Base-by-base conservation (phyloP, 108 stramenopile genomes). In the Cylindrotheca closterium region DNA sequence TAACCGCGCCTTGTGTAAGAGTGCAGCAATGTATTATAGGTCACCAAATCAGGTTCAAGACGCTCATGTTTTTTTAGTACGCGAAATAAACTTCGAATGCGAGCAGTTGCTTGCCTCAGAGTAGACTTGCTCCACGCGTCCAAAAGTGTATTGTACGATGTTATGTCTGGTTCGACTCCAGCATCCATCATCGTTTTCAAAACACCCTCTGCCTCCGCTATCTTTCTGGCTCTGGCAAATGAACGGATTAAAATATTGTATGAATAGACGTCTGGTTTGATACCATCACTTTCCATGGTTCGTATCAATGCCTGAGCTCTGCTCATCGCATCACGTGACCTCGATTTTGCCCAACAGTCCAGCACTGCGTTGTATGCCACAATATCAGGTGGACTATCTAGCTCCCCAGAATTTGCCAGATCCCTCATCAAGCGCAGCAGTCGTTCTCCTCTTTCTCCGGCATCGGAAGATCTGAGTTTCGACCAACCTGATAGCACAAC, bases 351-450 rank as follows among this genome's bases (percentile, higher is more conserved):
- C 68, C 79, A 89, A 30, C 81, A 80, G 65, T 86, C 83, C 55
- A 89, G 74, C 23, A 86, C 85, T 4, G 83, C 63, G 37, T 83
- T 85, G 71, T 86, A 89, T 17, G 76, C 83, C 22, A 84, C 77
- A 19, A 84, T 65, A 55, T 86, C 85, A 46, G 85, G 85, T 34
- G 81, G 64, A 45, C 77, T 66, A 15, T 73, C 71, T 34, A 81
- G 60, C 30, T 89, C 81, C 12, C 80, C 82, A 19, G 82, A 71
- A 47, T 75, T 70, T 21, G 85, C 81, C 73, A 83, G 63, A 46
- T 78, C 68, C 49, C 82, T 74, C 78, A 89, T 84, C 19, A 71
- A 29, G n/a, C 80, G 63, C 18, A 88, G 71, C 4, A 88, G 51
- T 31, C 63, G 17, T 27, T 68, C 67, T 1, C 59, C 74, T 3